These are phyloP conservation scores for Pseudogymnoascus sp. DNA, from an alignment of 2,329 filamentous ascomycete species.

Conservation along the genomic window DNA sequence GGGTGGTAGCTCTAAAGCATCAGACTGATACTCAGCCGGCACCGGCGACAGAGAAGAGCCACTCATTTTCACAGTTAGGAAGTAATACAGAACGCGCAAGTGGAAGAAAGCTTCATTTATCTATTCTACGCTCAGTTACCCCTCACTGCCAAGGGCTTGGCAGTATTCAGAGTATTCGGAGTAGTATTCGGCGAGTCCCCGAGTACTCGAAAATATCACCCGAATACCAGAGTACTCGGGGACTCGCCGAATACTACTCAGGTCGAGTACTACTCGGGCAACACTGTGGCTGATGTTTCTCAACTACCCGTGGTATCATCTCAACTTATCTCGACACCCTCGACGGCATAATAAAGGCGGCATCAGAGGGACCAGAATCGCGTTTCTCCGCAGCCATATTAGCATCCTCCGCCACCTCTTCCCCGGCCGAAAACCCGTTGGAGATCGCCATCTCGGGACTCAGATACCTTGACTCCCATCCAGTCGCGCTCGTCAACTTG, in stretches of 20 bases:
- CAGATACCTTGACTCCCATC: constrained; percentile 3
- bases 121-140: neutral
- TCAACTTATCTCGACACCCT: neutral
- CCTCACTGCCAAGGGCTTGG: neutral
- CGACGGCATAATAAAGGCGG: neutral
- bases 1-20: neutral
- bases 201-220: neutral
- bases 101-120: neutral
- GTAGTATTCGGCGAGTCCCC: neutral
- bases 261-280: no score
- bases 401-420: neutral
- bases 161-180: neutral
- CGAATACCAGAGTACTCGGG: neutral
- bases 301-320: neutral
- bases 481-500: neutral
- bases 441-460: constrained; percentile 1
- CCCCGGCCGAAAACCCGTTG: neutral
- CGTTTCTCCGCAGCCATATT: neutral
- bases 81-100: neutral
- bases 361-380: neutral
- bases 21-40: neutral
- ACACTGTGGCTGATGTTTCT: neutral
- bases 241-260: no score
- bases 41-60: neutral
- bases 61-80: neutral